Evolutionary conservation across 768 basidiomycete genomes (phyloP).

Genomic region (Lentinula detonsa): DNA sequence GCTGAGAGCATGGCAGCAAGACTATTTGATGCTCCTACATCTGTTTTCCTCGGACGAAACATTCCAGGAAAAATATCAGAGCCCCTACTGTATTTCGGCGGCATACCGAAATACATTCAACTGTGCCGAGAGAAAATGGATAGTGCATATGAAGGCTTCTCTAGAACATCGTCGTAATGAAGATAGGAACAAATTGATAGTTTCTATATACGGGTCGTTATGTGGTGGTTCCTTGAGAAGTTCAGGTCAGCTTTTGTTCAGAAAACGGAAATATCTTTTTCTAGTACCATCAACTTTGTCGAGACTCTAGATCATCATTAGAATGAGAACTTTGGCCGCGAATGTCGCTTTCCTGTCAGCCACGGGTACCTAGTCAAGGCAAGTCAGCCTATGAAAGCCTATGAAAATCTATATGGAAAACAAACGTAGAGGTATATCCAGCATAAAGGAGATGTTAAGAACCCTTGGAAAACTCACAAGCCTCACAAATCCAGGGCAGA

Average conservation of each 20-base stretch:
- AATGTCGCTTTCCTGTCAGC: background rate
- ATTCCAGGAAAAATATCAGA: background rate
- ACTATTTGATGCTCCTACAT: background rate
- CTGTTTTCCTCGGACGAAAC: slow-evolving; percentile 1
- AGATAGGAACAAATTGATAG: background rate
- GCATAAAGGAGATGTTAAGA: background rate
- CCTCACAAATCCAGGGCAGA: background rate
- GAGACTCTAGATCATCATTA: background rate
- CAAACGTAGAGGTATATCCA: background rate
- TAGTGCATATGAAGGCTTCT: background rate
- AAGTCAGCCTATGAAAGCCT: background rate
- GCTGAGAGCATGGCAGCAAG: background rate
- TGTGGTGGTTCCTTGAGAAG: background rate
- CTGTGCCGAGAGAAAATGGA: background rate
- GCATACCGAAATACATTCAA: background rate
- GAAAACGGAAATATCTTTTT: background rate
- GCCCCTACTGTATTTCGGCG: background rate
- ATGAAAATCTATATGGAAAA: background rate
- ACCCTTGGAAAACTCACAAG: background rate
- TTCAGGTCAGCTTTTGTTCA: background rate
- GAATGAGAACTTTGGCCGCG: background rate
- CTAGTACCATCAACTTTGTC: background rate
- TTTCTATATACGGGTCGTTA: background rate
- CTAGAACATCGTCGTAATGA: background rate
- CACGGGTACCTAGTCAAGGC: background rate